Percentiles rank a stretch among this genome's conserved stretches.
Evolutionary conservation across 2,329 filamentous ascomycete genomes (phyloP).

Genomic region (Graphilbum ipis-grandicollis): DNA sequence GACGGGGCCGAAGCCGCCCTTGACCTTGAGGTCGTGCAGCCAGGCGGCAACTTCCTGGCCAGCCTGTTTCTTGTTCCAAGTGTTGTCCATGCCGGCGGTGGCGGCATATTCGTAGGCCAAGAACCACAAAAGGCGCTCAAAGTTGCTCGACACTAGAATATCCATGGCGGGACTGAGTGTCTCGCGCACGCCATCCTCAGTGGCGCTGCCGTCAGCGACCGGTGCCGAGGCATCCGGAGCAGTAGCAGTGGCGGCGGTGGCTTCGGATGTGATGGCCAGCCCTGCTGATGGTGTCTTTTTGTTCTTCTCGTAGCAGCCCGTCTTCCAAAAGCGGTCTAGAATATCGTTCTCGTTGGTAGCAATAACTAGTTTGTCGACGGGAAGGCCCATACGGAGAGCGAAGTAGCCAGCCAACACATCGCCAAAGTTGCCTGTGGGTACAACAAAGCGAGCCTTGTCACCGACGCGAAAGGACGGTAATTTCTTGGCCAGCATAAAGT

Average conservation of each 20-base stretch:
- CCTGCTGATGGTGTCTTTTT: conserved; percentile 20
- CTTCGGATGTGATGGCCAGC: neutral
- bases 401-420: conserved; percentile 92
- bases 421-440: conserved; percentile 88
- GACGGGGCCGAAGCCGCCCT: conserved; percentile 67
- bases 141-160: conserved; percentile 90
- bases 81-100: conserved; percentile 41
- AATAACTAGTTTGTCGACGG: conserved; percentile 66
- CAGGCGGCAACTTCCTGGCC: conserved; percentile 63
- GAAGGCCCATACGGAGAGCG: conserved; percentile 41
- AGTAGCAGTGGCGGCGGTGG: neutral
- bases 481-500: conserved; percentile 59
- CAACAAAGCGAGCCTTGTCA: conserved; percentile 65
- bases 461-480: conserved; percentile 42
- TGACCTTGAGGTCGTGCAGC: conserved; percentile 63
- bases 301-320: conserved; percentile 72
- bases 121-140: conserved; percentile 91
- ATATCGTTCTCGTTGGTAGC: conserved; percentile 98
- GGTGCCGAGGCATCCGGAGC: conserved; percentile 34
- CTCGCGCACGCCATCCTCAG: conserved; percentile 57
- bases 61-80: conserved; percentile 49
- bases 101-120: conserved; percentile 52
- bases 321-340: conserved; percentile 85
- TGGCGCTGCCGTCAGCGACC: conserved; percentile 42
- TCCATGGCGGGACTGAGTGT: conserved; percentile 95